phyloP scores from a whole-genome alignment of 106 monocot species.

The Iris macrosiphon region DNA sequence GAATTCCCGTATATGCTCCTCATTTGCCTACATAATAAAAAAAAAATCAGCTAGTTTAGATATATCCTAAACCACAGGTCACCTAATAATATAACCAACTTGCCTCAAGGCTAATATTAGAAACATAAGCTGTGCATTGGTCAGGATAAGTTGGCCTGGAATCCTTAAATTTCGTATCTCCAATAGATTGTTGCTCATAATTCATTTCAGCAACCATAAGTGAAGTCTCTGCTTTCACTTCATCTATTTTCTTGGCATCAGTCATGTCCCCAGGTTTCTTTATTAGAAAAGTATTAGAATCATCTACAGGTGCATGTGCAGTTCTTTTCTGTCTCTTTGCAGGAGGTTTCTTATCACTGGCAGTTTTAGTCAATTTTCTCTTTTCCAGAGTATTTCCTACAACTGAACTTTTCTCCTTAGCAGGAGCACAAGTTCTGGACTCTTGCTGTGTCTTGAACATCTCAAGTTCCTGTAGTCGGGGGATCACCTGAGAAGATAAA shows the following conservation, averaged over 20 bases:
- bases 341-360: conserved; percentile 40
- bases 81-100: conserved; percentile 7
- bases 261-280: conserved; percentile 5
- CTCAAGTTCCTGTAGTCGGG: conserved; percentile 74
- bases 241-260: conserved; percentile 6
- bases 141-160: conserved; percentile 52
- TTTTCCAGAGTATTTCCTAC: conserved; percentile 35
- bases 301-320: conserved; percentile 7
- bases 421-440: conserved; percentile 23
- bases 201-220: conserved; percentile 8
- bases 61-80: neutral
- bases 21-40: conserved; percentile 58
- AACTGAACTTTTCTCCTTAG: conserved; percentile 21
- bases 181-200: neutral
- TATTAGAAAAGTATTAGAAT: conserved; percentile 12
- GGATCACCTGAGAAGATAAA: conserved; percentile 51
- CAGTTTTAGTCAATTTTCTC: conserved; percentile 49
- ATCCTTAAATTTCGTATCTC: conserved; percentile 23
- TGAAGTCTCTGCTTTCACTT: conserved; percentile 5
- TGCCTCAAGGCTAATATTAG: conserved; percentile 73
- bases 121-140: conserved; percentile 85
- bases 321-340: conserved; percentile 54
- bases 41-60: conserved; percentile 4
- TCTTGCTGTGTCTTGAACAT: conserved; percentile 68
- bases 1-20: conserved; percentile 61